A percentile compares a stretch with the other conserved stretches of the same genome.
These are phyloP conservation scores for Schoenoplectus tabernaemontani DNA, from an alignment of 202 grass and related monocot species.

Conservation along the genomic window DNA sequence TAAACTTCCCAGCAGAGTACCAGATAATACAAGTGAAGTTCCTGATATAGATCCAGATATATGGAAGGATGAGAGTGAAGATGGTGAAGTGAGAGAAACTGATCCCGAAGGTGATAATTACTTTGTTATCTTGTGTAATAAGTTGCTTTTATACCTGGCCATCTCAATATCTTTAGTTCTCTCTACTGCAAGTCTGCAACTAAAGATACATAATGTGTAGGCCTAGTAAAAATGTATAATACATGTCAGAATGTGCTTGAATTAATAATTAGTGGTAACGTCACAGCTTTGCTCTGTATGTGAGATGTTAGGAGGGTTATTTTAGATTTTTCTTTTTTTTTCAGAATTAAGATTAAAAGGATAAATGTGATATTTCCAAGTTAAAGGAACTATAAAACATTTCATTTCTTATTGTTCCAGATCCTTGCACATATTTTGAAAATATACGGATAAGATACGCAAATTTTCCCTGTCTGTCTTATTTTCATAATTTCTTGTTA, in stretches of 20 bases:
- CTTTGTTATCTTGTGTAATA: neutral
- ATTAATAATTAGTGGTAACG: neutral
- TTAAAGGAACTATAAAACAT: neutral
- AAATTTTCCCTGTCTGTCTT: neutral
- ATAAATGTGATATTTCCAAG: neutral
- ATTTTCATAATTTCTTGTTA: neutral
- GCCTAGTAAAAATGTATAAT: neutral
- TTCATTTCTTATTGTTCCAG: neutral
- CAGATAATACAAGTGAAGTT: neutral
- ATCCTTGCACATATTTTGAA: neutral
- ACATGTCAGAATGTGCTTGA: neutral
- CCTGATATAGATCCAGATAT: neutral
- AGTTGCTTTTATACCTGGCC: neutral
- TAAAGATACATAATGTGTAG: neutral
- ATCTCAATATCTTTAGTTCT: neutral
- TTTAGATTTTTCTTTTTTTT: neutral
- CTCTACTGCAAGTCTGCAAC: neutral
- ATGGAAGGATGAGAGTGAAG: neutral
- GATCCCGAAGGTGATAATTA: conserved; percentile 10
- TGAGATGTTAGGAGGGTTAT: neutral
- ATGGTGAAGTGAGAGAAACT: neutral
- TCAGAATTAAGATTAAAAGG: neutral
- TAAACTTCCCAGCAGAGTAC: neutral
- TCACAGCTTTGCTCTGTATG: neutral
- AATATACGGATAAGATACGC: too few species aligned